Base-by-base conservation (phyloP, 208 protist species). In the Crithidia expoeki region DNA sequence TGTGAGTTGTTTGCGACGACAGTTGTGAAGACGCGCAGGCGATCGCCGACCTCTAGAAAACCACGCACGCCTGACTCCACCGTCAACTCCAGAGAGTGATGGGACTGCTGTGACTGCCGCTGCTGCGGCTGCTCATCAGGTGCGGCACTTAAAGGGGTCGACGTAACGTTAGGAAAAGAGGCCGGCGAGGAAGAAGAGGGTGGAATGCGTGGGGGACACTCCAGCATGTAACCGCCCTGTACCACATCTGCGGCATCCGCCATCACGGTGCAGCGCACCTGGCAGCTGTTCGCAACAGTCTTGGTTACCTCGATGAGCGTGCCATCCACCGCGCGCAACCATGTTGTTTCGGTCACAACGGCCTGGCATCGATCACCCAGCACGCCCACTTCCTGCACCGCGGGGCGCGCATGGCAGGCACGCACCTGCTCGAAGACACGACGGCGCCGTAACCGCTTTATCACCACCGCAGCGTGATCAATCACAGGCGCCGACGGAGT, bases 1-100 rank as follows among this genome's bases (percentile, higher is more conserved):
- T 57, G 47, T 4, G 70, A 69, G 79, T 94, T 93, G 58, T 92
- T 88, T 0, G 83, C 88, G 1, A 82, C 65, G 28, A 92, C 86
- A 40, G 88, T 82, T 33, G 85, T 81, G 44, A 87, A 72, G 51
- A 93, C 74, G 36, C 55, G 68, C 2, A 91, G 47, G 0, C 56
- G 53, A 21, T 67, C 44, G 19, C 64, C 82, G 11, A 88, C 51
- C 17, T 49, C 59, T 38, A 87, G 19, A 63, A 85, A 89, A 10
- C 67, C 73, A 12, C 84, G 79, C 28, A 93, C 64, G 21, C 60
- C 74, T 32, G 82, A 80, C 30, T 82, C 60, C 19, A 94, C 81
- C 19, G 52, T 46, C 36, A n/a, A 28, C 55, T 75, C 50, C 17
- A 56, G 63, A 25, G 11, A 57, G 0, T 36, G 42, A 40, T 40